Conservation (phyloP, 2,329 filamentous ascomycete species). For the Monosporascus sp. region DNA sequence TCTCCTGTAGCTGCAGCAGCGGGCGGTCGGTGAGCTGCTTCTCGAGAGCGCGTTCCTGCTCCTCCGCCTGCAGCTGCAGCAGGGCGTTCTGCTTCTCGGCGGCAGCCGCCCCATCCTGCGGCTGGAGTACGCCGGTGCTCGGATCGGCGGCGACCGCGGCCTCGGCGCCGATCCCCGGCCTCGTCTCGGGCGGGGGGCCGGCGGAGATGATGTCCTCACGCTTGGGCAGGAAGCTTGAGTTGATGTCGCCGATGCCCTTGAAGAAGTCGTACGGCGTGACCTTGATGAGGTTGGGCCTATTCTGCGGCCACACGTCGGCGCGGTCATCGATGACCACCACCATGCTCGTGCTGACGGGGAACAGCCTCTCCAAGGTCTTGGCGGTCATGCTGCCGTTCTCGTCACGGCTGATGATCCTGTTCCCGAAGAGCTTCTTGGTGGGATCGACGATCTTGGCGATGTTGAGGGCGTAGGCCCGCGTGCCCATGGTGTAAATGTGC, state of each 20-base stretch:
- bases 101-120: slow-evolving; percentile 13
- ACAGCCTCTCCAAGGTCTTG: slow-evolving; percentile 85
- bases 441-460: slow-evolving; percentile 93
- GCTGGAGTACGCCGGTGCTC: slow-evolving; percentile 2
- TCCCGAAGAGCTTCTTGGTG: slow-evolving; percentile 81
- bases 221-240: slow-evolving; percentile 92
- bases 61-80: slow-evolving; percentile 70
- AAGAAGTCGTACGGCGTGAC: slow-evolving; percentile 97
- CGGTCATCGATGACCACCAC: slow-evolving; percentile 98
- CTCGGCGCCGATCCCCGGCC: slow-evolving; percentile 11
- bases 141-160: not conserved
- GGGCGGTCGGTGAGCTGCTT: slow-evolving; percentile 87
- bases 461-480: slow-evolving; percentile 86
- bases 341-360: slow-evolving; percentile 97
- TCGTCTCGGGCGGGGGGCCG: slow-evolving; percentile 14
- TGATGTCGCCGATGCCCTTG: slow-evolving; percentile 96
- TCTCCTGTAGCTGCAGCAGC: slow-evolving; percentile 84
- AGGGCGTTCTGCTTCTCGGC: slow-evolving; percentile 32
- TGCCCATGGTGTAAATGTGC: slow-evolving; percentile 99
- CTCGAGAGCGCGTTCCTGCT: slow-evolving; percentile 82
- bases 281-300: slow-evolving; percentile 88
- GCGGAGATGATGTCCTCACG: slow-evolving; percentile 48
- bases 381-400: slow-evolving; percentile 91
- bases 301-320: slow-evolving; percentile 89
- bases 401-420: slow-evolving; percentile 91